Conservation (phyloP, 345 rosid genomes). For the Gynandropsis gynandra region DNA sequence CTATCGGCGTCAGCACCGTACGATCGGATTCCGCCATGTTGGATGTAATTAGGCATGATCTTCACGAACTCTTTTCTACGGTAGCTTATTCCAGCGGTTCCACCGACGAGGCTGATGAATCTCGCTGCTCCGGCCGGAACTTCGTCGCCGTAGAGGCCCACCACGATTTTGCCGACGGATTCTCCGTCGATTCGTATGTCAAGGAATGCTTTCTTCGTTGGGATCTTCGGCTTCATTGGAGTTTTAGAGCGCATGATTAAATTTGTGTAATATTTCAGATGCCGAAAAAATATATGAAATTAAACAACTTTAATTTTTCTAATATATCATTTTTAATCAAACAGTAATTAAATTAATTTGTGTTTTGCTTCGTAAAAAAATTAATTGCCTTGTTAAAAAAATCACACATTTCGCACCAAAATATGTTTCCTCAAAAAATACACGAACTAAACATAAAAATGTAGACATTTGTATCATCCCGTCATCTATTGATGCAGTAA, state of each 20-base stretch:
- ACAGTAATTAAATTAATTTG: no score
- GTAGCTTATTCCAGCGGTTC: slow-evolving; percentile 78
- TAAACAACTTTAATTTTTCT: no score
- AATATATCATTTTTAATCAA: no score
- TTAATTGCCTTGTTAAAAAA: no score
- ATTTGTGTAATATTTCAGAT: no score
- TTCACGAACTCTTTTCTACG: slow-evolving; percentile 81
- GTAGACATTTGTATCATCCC: no score
- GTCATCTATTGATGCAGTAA: no score
- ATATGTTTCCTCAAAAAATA: no score
- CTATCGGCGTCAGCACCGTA: slow-evolving; percentile 75
- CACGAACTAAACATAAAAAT: no score
- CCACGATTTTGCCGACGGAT: slow-evolving; percentile 55
- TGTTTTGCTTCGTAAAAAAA: no score
- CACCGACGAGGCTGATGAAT: slow-evolving; percentile 60
- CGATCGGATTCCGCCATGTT: slow-evolving; percentile 84
- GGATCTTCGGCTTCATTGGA: neutral
- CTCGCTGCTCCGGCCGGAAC: slow-evolving; percentile 59
- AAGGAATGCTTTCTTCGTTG: slow-evolving; percentile 53
- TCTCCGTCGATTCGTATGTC: slow-evolving; percentile 72
- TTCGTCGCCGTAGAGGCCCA: slow-evolving; percentile 59
- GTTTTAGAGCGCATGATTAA: neutral
- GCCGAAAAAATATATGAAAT: no score
- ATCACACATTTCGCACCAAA: no score
- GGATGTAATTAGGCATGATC: slow-evolving; percentile 75